Percentiles rank a stretch among this genome's conserved stretches.
Evolutionary conservation across 1,284 basidiomycete genomes (phyloP).

Genomic region (Pterulicium gracile): DNA sequence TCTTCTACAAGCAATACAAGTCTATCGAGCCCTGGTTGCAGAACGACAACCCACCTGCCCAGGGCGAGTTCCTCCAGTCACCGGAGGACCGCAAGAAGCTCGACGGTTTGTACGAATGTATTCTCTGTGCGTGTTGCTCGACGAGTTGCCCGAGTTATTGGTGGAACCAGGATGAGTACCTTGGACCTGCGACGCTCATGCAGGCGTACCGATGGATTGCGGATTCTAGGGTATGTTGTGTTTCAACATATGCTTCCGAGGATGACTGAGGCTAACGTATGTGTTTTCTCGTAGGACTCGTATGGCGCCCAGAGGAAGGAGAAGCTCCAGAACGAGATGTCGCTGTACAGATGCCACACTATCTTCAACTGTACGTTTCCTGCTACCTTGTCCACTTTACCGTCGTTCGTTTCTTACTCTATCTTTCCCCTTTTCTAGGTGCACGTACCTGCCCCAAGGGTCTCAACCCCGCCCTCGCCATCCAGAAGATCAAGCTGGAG

Average conservation of each 20-base stretch:
- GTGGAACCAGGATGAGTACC: slow-evolving; percentile 99
- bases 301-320: slow-evolving; percentile 80
- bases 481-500: slow-evolving; percentile 85
- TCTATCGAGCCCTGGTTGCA: slow-evolving; percentile 94
- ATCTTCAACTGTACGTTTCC: slow-evolving; percentile 82
- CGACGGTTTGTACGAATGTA: slow-evolving; percentile 96
- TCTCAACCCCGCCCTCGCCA: slow-evolving; percentile 82
- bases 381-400: slow-evolving; percentile 3
- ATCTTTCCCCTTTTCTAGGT: slow-evolving; percentile 28
- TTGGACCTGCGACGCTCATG: slow-evolving; percentile 95
- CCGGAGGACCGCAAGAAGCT: slow-evolving; percentile 91
- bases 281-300: slow-evolving; percentile 45
- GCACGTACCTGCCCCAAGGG: slow-evolving; percentile 93
- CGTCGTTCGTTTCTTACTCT: slow-evolving; percentile 1
- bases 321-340: slow-evolving; percentile 91
- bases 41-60: slow-evolving; percentile 81
- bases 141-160: slow-evolving; percentile 95
- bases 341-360: slow-evolving; percentile 88
- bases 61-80: slow-evolving; percentile 85
- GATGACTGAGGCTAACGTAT: not conserved
- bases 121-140: slow-evolving; percentile 91
- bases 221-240: slow-evolving; percentile 75
- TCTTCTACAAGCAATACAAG: slow-evolving; percentile 99
- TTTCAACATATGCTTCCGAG: slow-evolving; percentile 3
- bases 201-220: slow-evolving; percentile 97